These are phyloP conservation scores for Diaporthe eres DNA, from an alignment of 2,329 filamentous ascomycete genomes.

Conservation along the genomic window DNA sequence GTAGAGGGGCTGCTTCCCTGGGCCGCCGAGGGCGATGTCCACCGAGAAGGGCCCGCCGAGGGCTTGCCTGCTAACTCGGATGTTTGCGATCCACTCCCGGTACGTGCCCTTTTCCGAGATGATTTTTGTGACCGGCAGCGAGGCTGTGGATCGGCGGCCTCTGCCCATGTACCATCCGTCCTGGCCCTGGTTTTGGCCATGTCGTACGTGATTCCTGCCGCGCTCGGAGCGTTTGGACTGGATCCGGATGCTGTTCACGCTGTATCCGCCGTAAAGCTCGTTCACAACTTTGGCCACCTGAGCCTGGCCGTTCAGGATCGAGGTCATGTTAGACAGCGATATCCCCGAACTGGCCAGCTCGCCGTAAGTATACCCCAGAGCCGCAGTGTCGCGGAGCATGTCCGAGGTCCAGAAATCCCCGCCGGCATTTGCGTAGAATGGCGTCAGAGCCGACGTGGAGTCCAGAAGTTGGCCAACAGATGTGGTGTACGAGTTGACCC, in stretches of 20 bases:
- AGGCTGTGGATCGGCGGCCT: not conserved
- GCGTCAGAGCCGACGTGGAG: conserved; percentile 71
- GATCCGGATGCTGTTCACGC: conserved; percentile 52
- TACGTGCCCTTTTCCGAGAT: conserved; percentile 60
- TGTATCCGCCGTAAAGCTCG: conserved; percentile 68
- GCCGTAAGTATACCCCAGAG: conserved; percentile 82
- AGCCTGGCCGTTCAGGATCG: conserved; percentile 52
- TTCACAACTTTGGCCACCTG: conserved; percentile 70
- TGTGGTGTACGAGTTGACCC: conserved; percentile 74
- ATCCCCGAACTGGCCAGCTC: conserved; percentile 63
- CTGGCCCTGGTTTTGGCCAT: conserved; percentile 34
- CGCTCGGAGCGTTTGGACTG: conserved; percentile 34
- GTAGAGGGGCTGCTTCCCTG: conserved; percentile 53
- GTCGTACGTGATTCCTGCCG: conserved; percentile 4
- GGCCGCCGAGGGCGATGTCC: conserved; percentile 75
- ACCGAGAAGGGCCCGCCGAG: conserved; percentile 74
- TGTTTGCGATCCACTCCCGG: conserved; percentile 78
- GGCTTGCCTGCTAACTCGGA: conserved; percentile 72
- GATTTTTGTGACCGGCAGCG: conserved; percentile 47
- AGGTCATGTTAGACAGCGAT: conserved; percentile 52
- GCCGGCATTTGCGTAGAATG: conserved; percentile 72
- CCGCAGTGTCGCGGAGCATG: conserved; percentile 68
- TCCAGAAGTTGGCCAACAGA: conserved; percentile 67
- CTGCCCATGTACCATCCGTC: conserved; percentile 30
- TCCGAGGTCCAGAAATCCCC: conserved; percentile 79